Evolutionary conservation across 495 filamentous ascomycete species (phyloP).

Genomic region (Bacidia gigantensis): DNA sequence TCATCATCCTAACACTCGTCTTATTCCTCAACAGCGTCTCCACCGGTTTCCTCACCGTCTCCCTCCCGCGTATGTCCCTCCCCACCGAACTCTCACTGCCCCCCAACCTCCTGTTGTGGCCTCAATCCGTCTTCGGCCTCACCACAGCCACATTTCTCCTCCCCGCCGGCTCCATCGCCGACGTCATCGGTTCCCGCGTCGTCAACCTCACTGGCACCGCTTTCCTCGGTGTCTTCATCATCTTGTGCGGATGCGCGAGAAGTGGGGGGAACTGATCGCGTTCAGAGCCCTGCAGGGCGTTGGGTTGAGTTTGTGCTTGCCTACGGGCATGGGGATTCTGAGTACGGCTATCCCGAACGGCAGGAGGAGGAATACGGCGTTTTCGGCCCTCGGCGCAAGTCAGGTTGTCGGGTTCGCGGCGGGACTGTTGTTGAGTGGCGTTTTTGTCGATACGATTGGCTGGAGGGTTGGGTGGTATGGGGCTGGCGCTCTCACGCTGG

Average conservation of each 20-base stretch:
- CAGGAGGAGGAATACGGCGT: constrained; percentile 34
- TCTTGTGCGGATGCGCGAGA: no score
- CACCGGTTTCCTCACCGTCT: no score
- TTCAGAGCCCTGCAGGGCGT: constrained; percentile 39
- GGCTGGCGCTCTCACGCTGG: constrained; percentile 25
- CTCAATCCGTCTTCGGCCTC: constrained; percentile 30
- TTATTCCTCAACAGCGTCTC: no score
- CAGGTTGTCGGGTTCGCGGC: constrained; percentile 39
- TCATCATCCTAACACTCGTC: no score
- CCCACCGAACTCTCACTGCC: no score
- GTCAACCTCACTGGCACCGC: constrained; percentile 36
- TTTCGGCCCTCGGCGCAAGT: constrained; percentile 35
- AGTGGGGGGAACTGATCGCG: constrained; percentile 33
- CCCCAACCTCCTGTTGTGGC: no score
- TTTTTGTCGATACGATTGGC: constrained; percentile 33
- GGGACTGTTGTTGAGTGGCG: constrained; percentile 40
- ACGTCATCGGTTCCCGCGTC: constrained; percentile 32
- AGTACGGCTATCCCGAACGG: constrained; percentile 32
- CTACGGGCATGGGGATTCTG: constrained; percentile 36
- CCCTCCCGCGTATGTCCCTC: no score
- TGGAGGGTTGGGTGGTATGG: constrained; percentile 40
- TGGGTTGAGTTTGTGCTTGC: constrained; percentile 35
- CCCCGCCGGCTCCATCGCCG: constrained; percentile 35
- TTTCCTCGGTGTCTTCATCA: no score
- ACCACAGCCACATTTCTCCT: constrained; percentile 34